Evolutionary conservation across 2,329 filamentous ascomycete genomes (phyloP).

Genomic region (Aspergillus sergii): DNA sequence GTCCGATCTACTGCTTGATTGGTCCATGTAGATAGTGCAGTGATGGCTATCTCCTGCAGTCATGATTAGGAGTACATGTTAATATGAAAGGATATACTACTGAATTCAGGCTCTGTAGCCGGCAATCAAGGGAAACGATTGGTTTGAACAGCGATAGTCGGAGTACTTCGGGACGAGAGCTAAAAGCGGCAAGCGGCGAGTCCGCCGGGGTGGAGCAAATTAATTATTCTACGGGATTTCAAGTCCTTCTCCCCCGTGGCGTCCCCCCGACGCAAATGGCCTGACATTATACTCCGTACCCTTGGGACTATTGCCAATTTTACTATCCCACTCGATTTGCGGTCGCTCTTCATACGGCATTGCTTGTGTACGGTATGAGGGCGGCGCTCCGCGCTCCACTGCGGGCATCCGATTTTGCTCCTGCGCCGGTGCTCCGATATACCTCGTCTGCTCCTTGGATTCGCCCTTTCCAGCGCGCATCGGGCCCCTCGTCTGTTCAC

Average conservation of each 20-base stretch:
- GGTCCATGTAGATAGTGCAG: slow-evolving; percentile 15
- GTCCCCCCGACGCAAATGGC: neutral
- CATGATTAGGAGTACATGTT: neutral
- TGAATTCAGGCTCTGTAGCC: neutral
- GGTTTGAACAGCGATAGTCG: neutral
- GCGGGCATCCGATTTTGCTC: slow-evolving; percentile 34
- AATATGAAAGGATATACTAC: neutral
- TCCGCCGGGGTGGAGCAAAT: slow-evolving; percentile 6
- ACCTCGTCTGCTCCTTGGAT: slow-evolving; percentile 19
- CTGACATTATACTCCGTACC: neutral
- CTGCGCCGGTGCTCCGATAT: slow-evolving; percentile 31
- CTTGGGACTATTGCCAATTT: neutral
- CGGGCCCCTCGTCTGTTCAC: neutral
- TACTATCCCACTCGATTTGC: slow-evolving; percentile 10
- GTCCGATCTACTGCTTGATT: slow-evolving; percentile 1
- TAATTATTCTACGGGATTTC: neutral
- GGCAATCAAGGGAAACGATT: neutral
- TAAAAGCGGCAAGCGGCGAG: slow-evolving; percentile 9
- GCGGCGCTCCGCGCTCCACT: slow-evolving; percentile 35
- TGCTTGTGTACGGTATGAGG: slow-evolving; percentile 35
- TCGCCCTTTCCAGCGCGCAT: slow-evolving; percentile 7
- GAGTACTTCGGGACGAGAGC: slow-evolving; percentile 1
- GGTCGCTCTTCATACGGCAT: slow-evolving; percentile 20
- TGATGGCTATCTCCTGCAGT: neutral
- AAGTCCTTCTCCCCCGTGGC: neutral